phyloP scores from a whole-genome alignment of 495 filamentous ascomycete genomes.

The Cenococcum geophilum region DNA sequence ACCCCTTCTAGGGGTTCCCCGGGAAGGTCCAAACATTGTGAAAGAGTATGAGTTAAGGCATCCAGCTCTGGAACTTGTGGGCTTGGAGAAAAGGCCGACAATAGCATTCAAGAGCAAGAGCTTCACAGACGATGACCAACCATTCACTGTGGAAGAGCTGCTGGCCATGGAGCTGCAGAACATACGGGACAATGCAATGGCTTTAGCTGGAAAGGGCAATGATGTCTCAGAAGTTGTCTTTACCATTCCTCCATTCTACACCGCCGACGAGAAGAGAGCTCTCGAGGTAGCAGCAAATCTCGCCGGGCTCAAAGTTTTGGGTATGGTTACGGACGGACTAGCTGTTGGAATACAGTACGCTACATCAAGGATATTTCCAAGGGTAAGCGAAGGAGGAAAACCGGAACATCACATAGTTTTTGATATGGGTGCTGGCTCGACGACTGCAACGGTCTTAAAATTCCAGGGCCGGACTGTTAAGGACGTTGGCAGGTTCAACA shows the following conservation, averaged over 20 bases:
- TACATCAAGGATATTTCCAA: slow-evolving; percentile 81
- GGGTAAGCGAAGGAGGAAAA: slow-evolving; percentile 72
- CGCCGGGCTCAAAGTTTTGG: slow-evolving; percentile 79
- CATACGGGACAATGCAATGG: slow-evolving; percentile 79
- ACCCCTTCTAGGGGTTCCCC: slow-evolving; percentile 66
- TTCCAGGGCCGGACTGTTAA: slow-evolving; percentile 88
- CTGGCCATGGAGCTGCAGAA: slow-evolving; percentile 94
- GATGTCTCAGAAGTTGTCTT: slow-evolving; percentile 75
- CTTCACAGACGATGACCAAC: slow-evolving; percentile 58
- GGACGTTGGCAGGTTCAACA: slow-evolving; percentile 89
- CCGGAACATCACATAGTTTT: slow-evolving; percentile 91
- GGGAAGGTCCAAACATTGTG: slow-evolving; percentile 48
- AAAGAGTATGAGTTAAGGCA: slow-evolving; percentile 64
- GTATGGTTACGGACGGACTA: slow-evolving; percentile 81
- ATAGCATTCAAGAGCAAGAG: slow-evolving; percentile 70
- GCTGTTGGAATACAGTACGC: slow-evolving; percentile 95
- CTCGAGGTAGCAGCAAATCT: slow-evolving; percentile 77
- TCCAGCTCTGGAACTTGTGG: slow-evolving; percentile 58
- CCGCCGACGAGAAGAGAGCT: slow-evolving; percentile 77
- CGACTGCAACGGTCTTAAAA: slow-evolving; percentile 84
- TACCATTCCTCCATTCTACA: slow-evolving; percentile 89
- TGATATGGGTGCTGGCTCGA: slow-evolving; percentile 97
- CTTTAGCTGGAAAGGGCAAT: slow-evolving; percentile 70
- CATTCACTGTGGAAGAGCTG: slow-evolving; percentile 86
- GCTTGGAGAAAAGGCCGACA: slow-evolving; percentile 57